Evolutionary conservation across 176 grass and related monocot genomes (phyloP).

Genomic region (Oryza australiensis): DNA sequence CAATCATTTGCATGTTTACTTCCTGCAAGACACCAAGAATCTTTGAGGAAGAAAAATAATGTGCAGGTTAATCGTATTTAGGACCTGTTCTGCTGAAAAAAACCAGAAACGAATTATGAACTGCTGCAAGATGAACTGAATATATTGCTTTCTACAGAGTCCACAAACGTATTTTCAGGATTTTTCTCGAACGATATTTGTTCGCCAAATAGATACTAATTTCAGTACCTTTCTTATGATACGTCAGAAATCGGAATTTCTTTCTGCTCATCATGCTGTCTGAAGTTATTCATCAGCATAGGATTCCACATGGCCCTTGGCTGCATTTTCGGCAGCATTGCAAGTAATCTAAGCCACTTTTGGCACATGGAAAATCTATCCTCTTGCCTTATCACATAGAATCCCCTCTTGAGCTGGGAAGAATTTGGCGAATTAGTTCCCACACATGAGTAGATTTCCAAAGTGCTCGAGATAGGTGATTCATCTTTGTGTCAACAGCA

Average conservation of each 20-base stretch:
- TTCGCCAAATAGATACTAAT: neutral
- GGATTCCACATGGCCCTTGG: constrained; percentile 44
- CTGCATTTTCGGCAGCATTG: constrained; percentile 40
- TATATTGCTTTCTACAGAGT: neutral
- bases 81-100: neutral
- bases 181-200: constrained; percentile 16
- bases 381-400: constrained; percentile 53
- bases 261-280: constrained; percentile 39
- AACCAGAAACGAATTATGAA: constrained; percentile 1
- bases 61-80: constrained; percentile 12
- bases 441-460: constrained; percentile 44
- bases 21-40: constrained; percentile 59
- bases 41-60: constrained; percentile 38
- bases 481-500: constrained; percentile 42
- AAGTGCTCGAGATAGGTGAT: constrained; percentile 8
- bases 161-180: constrained; percentile 8
- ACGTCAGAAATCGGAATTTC: constrained; percentile 25
- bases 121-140: constrained; percentile 26
- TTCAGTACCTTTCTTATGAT: neutral
- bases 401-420: constrained; percentile 44
- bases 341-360: constrained; percentile 43
- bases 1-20: constrained; percentile 51
- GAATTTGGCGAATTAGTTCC: constrained; percentile 53
- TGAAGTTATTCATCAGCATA: constrained; percentile 50
- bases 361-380: constrained; percentile 47